A percentile compares a stretch with the other conserved stretches of the same genome.
phyloP scores from a whole-genome alignment of 2,329 filamentous ascomycete species.

The Didymella pomorum region DNA sequence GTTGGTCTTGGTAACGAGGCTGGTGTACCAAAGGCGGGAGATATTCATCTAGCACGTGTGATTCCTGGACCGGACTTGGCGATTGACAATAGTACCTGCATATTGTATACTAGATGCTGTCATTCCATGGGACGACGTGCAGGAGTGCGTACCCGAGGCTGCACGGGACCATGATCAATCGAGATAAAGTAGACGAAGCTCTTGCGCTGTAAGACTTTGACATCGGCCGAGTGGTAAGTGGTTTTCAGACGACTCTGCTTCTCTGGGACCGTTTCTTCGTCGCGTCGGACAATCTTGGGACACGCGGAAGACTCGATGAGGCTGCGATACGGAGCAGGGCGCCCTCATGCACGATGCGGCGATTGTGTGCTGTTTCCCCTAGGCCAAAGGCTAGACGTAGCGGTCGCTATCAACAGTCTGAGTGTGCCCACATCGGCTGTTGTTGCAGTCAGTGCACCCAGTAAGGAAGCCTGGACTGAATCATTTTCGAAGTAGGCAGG shows the following conservation, averaged over 20 bases:
- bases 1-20: conserved; percentile 5
- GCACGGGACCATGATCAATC: neutral
- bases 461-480: neutral
- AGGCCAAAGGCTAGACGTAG: neutral
- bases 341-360: neutral
- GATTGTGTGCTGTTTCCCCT: neutral
- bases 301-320: conserved; percentile 1
- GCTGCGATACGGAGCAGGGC: neutral
- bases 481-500: neutral
- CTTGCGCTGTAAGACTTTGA: neutral
- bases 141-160: neutral
- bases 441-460: conserved; percentile 5
- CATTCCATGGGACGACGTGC: neutral
- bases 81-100: conserved; percentile 7
- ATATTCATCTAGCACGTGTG: conserved; percentile 1
- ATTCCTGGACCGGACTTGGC: neutral
- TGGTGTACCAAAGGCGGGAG: conserved; percentile 2
- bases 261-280: neutral
- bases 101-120: conserved; percentile 4
- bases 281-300: neutral
- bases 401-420: neutral
- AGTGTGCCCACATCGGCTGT: conserved; percentile 1
- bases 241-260: neutral
- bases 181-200: neutral
- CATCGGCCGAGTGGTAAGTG: neutral